Base-by-base conservation (phyloP, 129 eudicot genomes). In the Pseudognaphalium luteoalbum region DNA sequence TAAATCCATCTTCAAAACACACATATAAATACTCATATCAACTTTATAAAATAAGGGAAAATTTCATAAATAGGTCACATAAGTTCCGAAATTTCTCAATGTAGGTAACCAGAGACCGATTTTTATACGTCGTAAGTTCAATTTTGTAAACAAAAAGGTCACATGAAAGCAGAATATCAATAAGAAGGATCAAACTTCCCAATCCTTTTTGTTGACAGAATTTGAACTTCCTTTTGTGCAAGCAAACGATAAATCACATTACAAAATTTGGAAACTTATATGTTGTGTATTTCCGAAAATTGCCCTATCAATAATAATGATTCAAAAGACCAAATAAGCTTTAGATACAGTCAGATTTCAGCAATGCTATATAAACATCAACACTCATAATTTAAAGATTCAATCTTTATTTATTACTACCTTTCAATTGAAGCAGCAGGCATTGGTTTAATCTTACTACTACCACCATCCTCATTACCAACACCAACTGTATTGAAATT, bases 381-480 rank as follows among this genome's bases (percentile, higher is more conserved):
- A 62, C 32, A 15, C 20, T 11, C 6, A 72, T 39, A 30, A 58
- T 4, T 22, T 2, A 66, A 66, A 58, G 78, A 62, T 73, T 68
- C 39, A 58, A 65, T 16, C 39, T 66, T 66, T 0, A 37, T 66
- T 66, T 0, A 37, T 20, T 4, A 47, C n/a, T 83, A 92, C 96
- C 96, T 92, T 63, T 84, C 95, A 65, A 78, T 21, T 4, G 88
- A 90, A 70, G 80, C 87, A 35, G 90, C 86, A 35, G 83, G 9
- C 4, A 33, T 83, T 57, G 83, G 64, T 58, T 63, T 82, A 44
- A 74, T 78, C 87, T 80, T 88, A 72, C 64, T 74, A 47, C 80
- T 30, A 33, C 83, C 85, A 56, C 67, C 84, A 29, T 85, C 91
- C 57, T 86, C 92, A 73, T 68, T 71, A 32, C 33, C 32, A 75